A percentile compares a stretch with the other conserved stretches of the same genome.
phyloP scores from a whole-genome alignment of 495 filamentous ascomycete species.

The Recurvomyces mirabilis region DNA sequence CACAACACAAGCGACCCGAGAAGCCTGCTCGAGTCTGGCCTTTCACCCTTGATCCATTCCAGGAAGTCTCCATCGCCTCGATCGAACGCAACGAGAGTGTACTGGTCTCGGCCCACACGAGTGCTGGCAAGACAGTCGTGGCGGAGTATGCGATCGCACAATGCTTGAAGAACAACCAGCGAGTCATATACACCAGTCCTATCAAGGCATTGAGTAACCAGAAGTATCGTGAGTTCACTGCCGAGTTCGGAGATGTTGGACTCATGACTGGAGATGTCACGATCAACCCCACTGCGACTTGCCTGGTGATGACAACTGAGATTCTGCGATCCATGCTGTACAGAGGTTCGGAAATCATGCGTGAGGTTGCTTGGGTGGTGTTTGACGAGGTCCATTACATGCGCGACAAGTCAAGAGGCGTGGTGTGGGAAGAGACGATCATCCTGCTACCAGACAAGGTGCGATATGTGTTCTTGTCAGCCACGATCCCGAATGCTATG shows the following conservation, averaged over 20 bases:
- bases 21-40: slow-evolving; percentile 71
- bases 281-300: slow-evolving; percentile 95
- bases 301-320: slow-evolving; percentile 98
- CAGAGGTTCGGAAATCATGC: slow-evolving; percentile 96
- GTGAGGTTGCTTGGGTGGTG: slow-evolving; percentile 92
- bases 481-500: slow-evolving; percentile 98
- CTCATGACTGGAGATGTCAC: slow-evolving; percentile 99
- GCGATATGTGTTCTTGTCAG: slow-evolving; percentile 93
- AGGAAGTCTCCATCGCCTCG: slow-evolving; percentile 80
- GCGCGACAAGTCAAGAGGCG: slow-evolving; percentile 83
- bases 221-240: slow-evolving; percentile 91
- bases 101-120: slow-evolving; percentile 91
- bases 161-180: slow-evolving; percentile 89
- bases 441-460: slow-evolving; percentile 96
- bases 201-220: slow-evolving; percentile 98
- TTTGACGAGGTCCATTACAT: slow-evolving; percentile 99
- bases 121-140: slow-evolving; percentile 94
- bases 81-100: slow-evolving; percentile 94
- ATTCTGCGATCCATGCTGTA: slow-evolving; percentile 99
- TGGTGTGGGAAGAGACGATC: slow-evolving; percentile 98
- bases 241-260: slow-evolving; percentile 92
- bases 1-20: slow-evolving; percentile 74
- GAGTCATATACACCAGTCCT: slow-evolving; percentile 97
- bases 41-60: slow-evolving; percentile 94
- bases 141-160: slow-evolving; percentile 98